These are phyloP conservation scores for Fistulina hepatica DNA, from an alignment of 1,284 basidiomycete species.

Conservation along the genomic window DNA sequence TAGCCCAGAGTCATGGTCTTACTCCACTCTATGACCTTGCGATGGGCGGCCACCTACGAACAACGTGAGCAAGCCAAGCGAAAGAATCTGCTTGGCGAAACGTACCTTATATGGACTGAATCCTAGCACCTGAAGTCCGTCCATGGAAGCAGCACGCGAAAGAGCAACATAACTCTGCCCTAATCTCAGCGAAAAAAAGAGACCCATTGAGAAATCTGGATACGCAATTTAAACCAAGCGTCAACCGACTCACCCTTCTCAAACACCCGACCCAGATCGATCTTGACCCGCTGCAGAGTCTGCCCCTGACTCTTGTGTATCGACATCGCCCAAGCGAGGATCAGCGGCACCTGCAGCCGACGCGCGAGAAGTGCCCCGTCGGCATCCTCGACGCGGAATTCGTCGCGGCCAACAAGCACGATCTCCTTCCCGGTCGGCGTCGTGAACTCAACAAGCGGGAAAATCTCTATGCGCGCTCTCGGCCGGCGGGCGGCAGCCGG, in stretches of 20 bases:
- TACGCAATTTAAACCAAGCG: neutral
- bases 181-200: slow-evolving; percentile 12
- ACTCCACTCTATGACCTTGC: slow-evolving; percentile 13
- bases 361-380: slow-evolving; percentile 56
- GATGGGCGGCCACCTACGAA: slow-evolving; percentile 12
- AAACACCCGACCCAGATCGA: slow-evolving; percentile 54
- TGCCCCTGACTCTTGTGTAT: slow-evolving; percentile 78
- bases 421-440: slow-evolving; percentile 36
- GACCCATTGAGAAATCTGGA: neutral
- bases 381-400: slow-evolving; percentile 58
- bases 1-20: too few species aligned
- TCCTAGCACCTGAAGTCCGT: slow-evolving; percentile 68
- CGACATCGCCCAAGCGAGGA: slow-evolving; percentile 68
- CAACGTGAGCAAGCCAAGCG: neutral
- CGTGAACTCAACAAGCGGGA: slow-evolving; percentile 57
- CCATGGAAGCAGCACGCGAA: slow-evolving; percentile 70
- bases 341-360: slow-evolving; percentile 43
- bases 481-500: slow-evolving; percentile 11
- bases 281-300: slow-evolving; percentile 56
- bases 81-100: neutral
- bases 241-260: slow-evolving; percentile 54
- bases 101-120: slow-evolving; percentile 44
- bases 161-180: slow-evolving; percentile 78
- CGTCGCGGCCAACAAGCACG: slow-evolving; percentile 41
- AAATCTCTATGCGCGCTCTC: slow-evolving; percentile 21